Conservation (phyloP, 2,329 filamentous ascomycete genomes). For the Kalaharituber pfeilii region DNA sequence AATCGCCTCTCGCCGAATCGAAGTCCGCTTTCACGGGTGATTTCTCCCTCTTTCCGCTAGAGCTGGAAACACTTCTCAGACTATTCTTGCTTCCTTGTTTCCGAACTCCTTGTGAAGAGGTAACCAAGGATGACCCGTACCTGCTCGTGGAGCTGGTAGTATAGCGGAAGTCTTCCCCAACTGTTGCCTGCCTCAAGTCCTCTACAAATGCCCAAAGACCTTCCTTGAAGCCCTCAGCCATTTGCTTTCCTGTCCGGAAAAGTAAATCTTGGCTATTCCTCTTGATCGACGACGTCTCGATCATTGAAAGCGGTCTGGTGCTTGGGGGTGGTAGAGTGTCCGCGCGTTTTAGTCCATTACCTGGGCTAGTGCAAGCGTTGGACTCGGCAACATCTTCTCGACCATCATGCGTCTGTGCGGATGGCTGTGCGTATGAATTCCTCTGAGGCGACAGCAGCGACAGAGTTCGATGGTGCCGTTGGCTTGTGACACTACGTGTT, state of each 20-base stretch:
- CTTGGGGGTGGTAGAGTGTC: conserved; percentile 1
- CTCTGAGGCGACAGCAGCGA: conserved; percentile 59
- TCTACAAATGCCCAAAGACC: conserved; percentile 91
- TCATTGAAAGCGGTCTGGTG: conserved; percentile 9
- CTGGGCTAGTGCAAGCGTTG: neutral
- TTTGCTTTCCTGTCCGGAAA: conserved; percentile 48
- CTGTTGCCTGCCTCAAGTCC: conserved; percentile 84
- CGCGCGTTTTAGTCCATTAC: neutral
- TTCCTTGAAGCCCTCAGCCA: conserved; percentile 75
- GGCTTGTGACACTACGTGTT: conserved; percentile 20
- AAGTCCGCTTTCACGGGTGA: conserved; percentile 75
- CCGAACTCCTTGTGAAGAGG: conserved; percentile 91
- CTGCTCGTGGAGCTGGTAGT: conserved; percentile 26
- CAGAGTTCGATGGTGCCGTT: conserved; percentile 32
- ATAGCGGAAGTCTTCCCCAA: conserved; percentile 54
- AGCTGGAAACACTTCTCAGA: conserved; percentile 66
- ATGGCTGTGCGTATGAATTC: conserved; percentile 25
- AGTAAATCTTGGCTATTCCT: conserved; percentile 32
- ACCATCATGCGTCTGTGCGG: conserved; percentile 14
- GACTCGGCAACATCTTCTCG: neutral
- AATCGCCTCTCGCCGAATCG: conserved; percentile 47
- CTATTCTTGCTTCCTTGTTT: conserved; percentile 89
- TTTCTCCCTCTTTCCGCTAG: conserved; percentile 58
- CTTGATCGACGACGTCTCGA: conserved; percentile 10
- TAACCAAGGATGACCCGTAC: conserved; percentile 75